A percentile compares a stretch with the other conserved stretches of the same genome.
These are phyloP conservation scores for Xylariaceae sp. DNA, from an alignment of 2,329 filamentous ascomycete species.

Conservation along the genomic window DNA sequence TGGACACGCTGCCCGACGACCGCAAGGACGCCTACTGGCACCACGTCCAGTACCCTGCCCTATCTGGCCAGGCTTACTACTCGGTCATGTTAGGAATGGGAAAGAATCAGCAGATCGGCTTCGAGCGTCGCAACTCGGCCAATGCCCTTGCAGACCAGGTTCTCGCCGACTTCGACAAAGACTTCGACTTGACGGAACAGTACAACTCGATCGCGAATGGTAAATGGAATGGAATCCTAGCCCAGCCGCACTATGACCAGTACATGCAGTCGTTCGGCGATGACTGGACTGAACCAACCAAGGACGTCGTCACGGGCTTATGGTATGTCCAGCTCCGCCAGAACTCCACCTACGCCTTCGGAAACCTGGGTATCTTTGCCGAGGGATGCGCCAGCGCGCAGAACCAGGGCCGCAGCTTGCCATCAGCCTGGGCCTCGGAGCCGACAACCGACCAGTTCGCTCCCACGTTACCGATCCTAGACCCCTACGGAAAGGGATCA, in stretches of 20 bases:
- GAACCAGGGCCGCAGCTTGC: conserved; percentile 48
- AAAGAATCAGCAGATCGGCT: conserved; percentile 50
- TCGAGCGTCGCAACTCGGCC: conserved; percentile 52
- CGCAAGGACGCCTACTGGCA: conserved; percentile 54
- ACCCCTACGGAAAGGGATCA: conserved; percentile 41
- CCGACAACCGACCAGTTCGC: conserved; percentile 35
- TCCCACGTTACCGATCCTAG: conserved; percentile 41
- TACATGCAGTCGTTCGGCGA: conserved; percentile 53
- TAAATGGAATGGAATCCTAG: conserved; percentile 54
- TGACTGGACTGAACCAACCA: conserved; percentile 52
- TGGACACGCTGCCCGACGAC: conserved; percentile 38
- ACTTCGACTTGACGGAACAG: conserved; percentile 44
- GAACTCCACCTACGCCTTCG: conserved; percentile 44
- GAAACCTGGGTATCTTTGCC: conserved; percentile 50
- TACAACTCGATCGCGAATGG: conserved; percentile 48
- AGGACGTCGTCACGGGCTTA: conserved; percentile 50
- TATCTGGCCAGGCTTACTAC: conserved; percentile 51
- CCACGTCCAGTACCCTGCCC: conserved; percentile 55
- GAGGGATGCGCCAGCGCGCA: conserved; percentile 53
- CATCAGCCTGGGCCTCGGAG: conserved; percentile 37
- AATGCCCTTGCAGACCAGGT: conserved; percentile 45
- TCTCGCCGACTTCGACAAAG: conserved; percentile 45
- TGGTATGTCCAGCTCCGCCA: conserved; percentile 48
- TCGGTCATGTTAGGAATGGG: conserved; percentile 42
- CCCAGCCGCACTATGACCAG: conserved; percentile 40